Evolutionary conservation across 2,329 filamentous ascomycete genomes (phyloP), one percentile per base, ranked within the genome.

Genomic region (Penicillium occitanis): DNA sequence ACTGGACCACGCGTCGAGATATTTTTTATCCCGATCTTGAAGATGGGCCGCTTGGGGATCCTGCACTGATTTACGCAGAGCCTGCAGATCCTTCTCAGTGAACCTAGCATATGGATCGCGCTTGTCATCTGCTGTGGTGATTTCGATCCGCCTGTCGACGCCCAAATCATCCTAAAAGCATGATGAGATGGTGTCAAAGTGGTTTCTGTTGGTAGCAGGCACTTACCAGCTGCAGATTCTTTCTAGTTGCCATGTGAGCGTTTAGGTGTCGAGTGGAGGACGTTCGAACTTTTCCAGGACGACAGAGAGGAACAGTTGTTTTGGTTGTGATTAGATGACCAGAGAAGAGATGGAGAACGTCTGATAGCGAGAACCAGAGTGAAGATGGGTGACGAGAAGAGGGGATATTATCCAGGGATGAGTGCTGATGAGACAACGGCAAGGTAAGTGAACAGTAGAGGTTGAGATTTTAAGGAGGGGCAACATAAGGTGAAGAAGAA

Each of bases 111-210:
- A 66, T 14, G 25, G 35, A 48, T 64, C 63, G 22, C 60, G 66
- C 48, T 61, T 69, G 35, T 78, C 77, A 30, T 78, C 77, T 3
- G 61, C 64, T 5, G 77, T 78, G 8, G 76, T 78, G 35, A 80
- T 73, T 50, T 72, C 66, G 58, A 80, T 76, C 13, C 78, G 73
- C 42, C 76, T 74, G 8, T 70, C 72, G 10, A 72, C 74, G 2
- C 78, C 78, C n/a, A 81, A 66, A 67, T 80, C 78, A 5, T 70
- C 73, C 78, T 80, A 6, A 58, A 22, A 25, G 1, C 13, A 42
- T 25, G 30, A 37, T 51, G 44, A 51, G 42, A 33, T 11, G 19
- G 10, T 37, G n/a, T n/a, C 22, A 58, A 64, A 19, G n/a, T 28
- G 10, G 14, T 30, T 37, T 19, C 3, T 46, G 11, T 14, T 28